Percentiles rank a stretch among this genome's conserved stretches.
phyloP scores from a whole-genome alignment of 2,329 filamentous ascomycete genomes.

The Epichloe brachyelytri region DNA sequence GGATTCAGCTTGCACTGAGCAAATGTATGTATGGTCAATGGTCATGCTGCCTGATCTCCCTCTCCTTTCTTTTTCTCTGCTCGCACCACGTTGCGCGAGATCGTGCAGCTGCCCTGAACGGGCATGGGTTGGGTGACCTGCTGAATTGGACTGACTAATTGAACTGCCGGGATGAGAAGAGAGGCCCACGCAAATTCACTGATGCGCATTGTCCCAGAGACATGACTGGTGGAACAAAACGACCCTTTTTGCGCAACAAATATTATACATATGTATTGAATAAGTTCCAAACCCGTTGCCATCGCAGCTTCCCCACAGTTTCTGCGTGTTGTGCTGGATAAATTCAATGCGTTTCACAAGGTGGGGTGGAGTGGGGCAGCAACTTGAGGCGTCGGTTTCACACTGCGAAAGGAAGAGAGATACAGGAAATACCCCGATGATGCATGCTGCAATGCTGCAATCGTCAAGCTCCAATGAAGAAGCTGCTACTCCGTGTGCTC shows the following conservation, averaged over 20 bases:
- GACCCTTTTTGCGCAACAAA: no score
- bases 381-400: not conserved
- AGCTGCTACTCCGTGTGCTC: no score
- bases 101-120: not conserved
- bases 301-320: not conserved
- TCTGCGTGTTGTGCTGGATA: not conserved
- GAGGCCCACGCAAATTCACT: no score
- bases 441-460: not conserved
- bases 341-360: not conserved
- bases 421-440: not conserved
- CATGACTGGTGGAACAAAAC: no score
- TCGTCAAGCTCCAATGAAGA: no score
- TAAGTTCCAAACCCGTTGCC: not conserved
- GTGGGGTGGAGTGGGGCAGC: not conserved
- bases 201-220: no score
- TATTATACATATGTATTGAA: no score
- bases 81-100: constrained; percentile 1
- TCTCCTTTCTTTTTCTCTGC: no score
- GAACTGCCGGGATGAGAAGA: no score
- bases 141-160: not conserved
- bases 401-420: not conserved
- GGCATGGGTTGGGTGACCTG: not conserved
- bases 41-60: no score
- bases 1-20: no score
- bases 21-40: no score